These are phyloP conservation scores for Oidiodendron maius DNA, from an alignment of 495 filamentous ascomycete genomes.

Conservation along the genomic window DNA sequence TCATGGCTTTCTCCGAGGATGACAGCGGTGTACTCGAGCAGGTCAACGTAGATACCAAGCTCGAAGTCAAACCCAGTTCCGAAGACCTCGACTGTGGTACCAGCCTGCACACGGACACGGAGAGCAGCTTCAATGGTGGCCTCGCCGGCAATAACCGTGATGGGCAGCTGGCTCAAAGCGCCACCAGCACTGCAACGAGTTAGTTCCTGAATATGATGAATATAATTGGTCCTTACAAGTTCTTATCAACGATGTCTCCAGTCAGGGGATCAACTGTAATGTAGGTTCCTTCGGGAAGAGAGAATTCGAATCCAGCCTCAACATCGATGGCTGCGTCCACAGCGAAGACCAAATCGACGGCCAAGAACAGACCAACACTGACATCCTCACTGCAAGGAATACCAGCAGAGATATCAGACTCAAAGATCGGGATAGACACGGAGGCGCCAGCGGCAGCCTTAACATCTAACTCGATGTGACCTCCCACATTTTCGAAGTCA, in stretches of 20 bases:
- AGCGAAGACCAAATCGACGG: conserved; percentile 34
- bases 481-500: conserved; percentile 11
- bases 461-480: conserved; percentile 16
- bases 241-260: conserved; percentile 32
- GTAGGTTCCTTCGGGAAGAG: conserved; percentile 30
- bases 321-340: conserved; percentile 33
- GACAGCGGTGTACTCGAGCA: conserved; percentile 35
- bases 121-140: conserved; percentile 29
- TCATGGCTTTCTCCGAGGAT: conserved; percentile 23
- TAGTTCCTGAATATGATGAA: background rate
- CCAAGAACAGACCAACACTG: conserved; percentile 28
- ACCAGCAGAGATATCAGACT: conserved; percentile 4
- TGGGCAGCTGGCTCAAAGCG: conserved; percentile 21
- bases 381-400: conserved; percentile 12
- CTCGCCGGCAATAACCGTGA: conserved; percentile 22
- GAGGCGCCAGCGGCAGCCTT: conserved; percentile 4
- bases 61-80: conserved; percentile 34
- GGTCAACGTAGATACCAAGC: conserved; percentile 34
- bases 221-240: conserved; percentile 21
- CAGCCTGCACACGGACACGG: conserved; percentile 25
- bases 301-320: conserved; percentile 34
- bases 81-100: conserved; percentile 25
- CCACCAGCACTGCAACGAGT: conserved; percentile 19
- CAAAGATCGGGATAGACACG: conserved; percentile 10
- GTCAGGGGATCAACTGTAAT: conserved; percentile 32